Evolutionary conservation across 2,329 filamentous ascomycete species (phyloP).

Genomic region (Epicoccum nigrum): DNA sequence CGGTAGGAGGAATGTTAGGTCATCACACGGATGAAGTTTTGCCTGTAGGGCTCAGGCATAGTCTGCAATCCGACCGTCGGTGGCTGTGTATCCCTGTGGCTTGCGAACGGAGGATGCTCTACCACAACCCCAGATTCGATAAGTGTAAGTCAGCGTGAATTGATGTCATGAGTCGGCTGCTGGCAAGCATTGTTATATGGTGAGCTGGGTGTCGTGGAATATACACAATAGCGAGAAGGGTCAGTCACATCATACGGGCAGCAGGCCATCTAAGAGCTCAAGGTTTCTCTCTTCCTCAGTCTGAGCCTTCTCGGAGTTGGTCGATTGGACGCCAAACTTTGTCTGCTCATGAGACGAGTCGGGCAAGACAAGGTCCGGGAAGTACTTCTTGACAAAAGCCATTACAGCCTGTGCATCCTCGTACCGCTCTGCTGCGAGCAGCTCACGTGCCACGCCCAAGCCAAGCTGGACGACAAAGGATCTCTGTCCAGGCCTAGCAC

Average conservation of each 20-base stretch:
- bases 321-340: background rate
- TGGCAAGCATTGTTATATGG: background rate
- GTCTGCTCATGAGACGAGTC: conserved; percentile 12
- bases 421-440: conserved; percentile 37
- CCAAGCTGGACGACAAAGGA: conserved; percentile 40
- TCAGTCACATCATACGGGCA: conserved; percentile 22
- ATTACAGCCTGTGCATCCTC: conserved; percentile 38
- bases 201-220: background rate
- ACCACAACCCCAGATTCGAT: no score
- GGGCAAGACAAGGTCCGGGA: conserved; percentile 38
- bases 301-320: conserved; percentile 8
- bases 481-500: conserved; percentile 15
- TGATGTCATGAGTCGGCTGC: background rate
- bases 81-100: no score
- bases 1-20: no score
- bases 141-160: no score
- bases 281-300: conserved; percentile 29
- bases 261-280: conserved; percentile 34
- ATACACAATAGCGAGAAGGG: background rate
- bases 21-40: no score
- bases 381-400: conserved; percentile 39
- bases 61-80: no score
- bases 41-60: no score
- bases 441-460: conserved; percentile 37
- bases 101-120: no score